Evolutionary conservation across 2,329 filamentous ascomycete species (phyloP).

Genomic region (Cercospora citrullina): DNA sequence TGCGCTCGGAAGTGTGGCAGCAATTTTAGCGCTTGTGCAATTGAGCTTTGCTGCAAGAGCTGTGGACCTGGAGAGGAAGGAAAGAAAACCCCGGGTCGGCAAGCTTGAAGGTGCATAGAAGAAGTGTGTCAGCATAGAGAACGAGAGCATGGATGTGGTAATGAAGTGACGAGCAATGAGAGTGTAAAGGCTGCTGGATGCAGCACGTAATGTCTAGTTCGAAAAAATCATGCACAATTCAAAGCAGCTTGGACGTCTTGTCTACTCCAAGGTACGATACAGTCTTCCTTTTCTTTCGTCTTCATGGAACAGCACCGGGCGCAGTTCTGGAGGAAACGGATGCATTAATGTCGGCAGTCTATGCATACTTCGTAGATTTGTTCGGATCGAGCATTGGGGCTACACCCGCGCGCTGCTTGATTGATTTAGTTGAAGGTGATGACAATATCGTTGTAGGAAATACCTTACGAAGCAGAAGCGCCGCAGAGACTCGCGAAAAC

Average conservation of each 20-base stretch:
- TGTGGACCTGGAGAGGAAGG: constrained; percentile 4
- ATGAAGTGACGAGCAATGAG: not conserved
- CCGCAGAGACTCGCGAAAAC: not conserved
- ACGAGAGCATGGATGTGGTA: not conserved
- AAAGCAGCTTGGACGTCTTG: not conserved
- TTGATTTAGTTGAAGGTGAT: not conserved
- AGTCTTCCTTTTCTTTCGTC: not conserved
- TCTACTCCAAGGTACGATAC: not conserved
- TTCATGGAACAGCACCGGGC: not conserved
- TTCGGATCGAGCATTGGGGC: not conserved
- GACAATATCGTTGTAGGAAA: not conserved
- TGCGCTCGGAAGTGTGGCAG: not conserved
- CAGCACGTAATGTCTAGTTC: not conserved
- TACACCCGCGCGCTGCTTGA: not conserved
- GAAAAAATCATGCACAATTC: not conserved
- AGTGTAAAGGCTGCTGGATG: not conserved
- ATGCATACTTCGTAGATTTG: not conserved
- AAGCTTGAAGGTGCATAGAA: not conserved
- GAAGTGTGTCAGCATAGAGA: not conserved
- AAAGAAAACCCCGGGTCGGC: not conserved
- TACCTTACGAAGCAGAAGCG: not conserved
- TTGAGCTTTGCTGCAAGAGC: constrained; percentile 9
- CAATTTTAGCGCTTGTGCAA: constrained; percentile 3
- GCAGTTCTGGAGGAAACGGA: too few relatives aligned
- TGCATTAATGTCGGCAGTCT: not conserved